These are phyloP conservation scores for Ceriops tagal DNA, from an alignment of 345 rosid species.

Conservation along the genomic window DNA sequence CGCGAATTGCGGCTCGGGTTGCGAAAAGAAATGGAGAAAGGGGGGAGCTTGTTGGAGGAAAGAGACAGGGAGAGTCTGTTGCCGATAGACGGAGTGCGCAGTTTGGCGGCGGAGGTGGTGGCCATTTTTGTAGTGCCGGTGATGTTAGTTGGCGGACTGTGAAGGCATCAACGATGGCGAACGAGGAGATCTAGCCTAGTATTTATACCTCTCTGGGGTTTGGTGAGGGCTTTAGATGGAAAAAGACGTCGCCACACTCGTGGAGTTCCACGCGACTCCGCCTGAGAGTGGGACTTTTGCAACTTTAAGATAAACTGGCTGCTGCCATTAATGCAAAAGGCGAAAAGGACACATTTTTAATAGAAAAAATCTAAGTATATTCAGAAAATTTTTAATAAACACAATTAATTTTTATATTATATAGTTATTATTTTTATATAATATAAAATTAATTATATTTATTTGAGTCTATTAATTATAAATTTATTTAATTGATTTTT, in stretches of 20 bases:
- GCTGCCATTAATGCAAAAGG: too few species aligned
- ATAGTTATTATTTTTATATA: too few species aligned
- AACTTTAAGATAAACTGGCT: neutral
- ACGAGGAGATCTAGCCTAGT: neutral
- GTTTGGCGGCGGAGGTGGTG: conserved; percentile 13
- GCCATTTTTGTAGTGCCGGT: neutral
- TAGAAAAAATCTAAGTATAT: too few species aligned
- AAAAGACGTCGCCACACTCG: conserved; percentile 1
- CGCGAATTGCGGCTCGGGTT: conserved; percentile 1
- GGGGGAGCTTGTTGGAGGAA: neutral
- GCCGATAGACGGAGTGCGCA: neutral
- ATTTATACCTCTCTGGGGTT: conserved; percentile 8
- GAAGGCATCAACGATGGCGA: neutral
- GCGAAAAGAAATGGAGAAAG: neutral
- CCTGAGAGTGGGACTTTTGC: too few species aligned
- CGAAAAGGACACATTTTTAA: too few species aligned
- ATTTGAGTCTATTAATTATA: too few species aligned
- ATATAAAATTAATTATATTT: too few species aligned
- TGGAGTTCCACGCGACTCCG: neutral
- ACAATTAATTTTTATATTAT: too few species aligned
- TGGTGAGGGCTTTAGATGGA: conserved; percentile 27
- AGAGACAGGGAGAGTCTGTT: conserved; percentile 5
- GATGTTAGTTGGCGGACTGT: neutral
- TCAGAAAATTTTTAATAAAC: too few species aligned
- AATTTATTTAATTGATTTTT: too few species aligned